phyloP scores from a whole-genome alignment of 1,139 yeast genomes.

The Suhomyces choctaworum region DNA sequence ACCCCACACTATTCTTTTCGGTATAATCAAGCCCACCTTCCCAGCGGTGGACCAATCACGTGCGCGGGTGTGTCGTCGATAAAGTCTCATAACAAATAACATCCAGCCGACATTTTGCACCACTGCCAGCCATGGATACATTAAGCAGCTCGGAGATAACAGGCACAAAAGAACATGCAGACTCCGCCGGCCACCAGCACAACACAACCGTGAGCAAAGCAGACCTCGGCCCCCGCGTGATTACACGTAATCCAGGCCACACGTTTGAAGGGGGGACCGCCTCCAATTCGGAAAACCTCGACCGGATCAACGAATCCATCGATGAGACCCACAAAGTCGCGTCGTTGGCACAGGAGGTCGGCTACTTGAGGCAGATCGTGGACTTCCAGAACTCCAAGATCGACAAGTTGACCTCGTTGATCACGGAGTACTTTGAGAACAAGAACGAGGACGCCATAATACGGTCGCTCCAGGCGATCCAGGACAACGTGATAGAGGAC shows the following conservation, averaged over 20 bases:
- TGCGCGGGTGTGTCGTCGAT: conserved; percentile 6
- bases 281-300: conserved; percentile 13
- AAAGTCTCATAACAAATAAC: conserved; percentile 10
- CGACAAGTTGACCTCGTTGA: conserved; percentile 38
- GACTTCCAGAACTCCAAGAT: conserved; percentile 42
- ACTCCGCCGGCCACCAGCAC: conserved; percentile 8
- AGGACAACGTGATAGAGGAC: conserved; percentile 24
- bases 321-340: conserved; percentile 24
- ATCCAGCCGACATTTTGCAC: conserved; percentile 16
- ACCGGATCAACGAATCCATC: conserved; percentile 18
- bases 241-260: conserved; percentile 3
- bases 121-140: conserved; percentile 9
- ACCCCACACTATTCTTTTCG: no score
- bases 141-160: conserved; percentile 6
- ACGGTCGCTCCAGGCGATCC: conserved; percentile 28
- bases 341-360: conserved; percentile 33
- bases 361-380: conserved; percentile 38
- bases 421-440: conserved; percentile 35
- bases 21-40: no score
- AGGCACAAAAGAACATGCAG: conserved; percentile 6
- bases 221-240: conserved; percentile 3
- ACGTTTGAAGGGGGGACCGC: conserved; percentile 4
- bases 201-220: conserved; percentile 1
- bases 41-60: no score
- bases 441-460: conserved; percentile 35